A percentile compares a stretch with the other conserved stretches of the same genome.
Evolutionary conservation across 208 protist species (phyloP).

Genomic region (Crithidia fasciculata): DNA sequence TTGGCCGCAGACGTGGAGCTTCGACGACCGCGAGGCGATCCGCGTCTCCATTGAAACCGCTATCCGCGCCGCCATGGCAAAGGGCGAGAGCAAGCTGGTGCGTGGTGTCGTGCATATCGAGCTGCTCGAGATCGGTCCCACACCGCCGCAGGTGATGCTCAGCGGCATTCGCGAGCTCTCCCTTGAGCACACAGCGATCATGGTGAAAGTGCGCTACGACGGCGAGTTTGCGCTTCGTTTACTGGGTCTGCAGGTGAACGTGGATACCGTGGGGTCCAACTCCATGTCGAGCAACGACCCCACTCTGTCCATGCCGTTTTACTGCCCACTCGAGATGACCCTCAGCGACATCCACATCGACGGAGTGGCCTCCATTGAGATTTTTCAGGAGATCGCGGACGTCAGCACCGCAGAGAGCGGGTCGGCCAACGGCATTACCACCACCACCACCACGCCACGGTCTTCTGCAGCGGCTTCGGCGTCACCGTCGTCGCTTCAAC

Average conservation of each 20-base stretch:
- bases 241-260: constrained; percentile 83
- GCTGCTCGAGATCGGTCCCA: constrained; percentile 67
- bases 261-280: constrained; percentile 76
- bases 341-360: constrained; percentile 79
- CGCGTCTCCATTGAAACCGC: constrained; percentile 67
- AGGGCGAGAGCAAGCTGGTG: constrained; percentile 70
- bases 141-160: constrained; percentile 77
- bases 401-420: constrained; percentile 1
- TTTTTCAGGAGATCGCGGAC: constrained; percentile 75
- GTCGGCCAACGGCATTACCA: constrained; percentile 12
- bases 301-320: constrained; percentile 83
- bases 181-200: constrained; percentile 81
- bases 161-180: constrained; percentile 78
- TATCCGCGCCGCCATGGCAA: constrained; percentile 76
- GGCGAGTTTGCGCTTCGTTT: constrained; percentile 81
- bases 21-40: constrained; percentile 69
- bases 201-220: constrained; percentile 82
- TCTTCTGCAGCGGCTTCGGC: background rate
- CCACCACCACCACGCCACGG: background rate
- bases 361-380: constrained; percentile 79
- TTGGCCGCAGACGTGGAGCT: constrained; percentile 78
- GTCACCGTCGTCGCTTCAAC: constrained; percentile 16
- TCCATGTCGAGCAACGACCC: constrained; percentile 57
- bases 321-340: constrained; percentile 89
- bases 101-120: constrained; percentile 79